A percentile compares a stretch with the other conserved stretches of the same genome.
These are phyloP conservation scores for Cryphonectria carpinicola DNA, from an alignment of 2,329 filamentous ascomycete genomes.

Conservation along the genomic window DNA sequence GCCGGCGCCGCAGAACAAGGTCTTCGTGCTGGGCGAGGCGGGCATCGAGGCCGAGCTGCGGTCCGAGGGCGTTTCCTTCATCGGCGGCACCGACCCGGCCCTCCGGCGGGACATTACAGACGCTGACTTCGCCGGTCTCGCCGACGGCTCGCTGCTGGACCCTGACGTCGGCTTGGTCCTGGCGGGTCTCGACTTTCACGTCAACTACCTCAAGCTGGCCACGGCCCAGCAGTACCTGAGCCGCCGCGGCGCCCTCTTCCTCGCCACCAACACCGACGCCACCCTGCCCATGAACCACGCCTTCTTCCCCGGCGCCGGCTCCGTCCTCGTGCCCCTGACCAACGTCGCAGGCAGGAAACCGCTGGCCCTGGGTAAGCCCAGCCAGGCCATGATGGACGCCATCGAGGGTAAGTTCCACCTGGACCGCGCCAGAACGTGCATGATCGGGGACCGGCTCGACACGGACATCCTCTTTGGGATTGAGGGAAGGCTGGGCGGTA, in stretches of 20 bases:
- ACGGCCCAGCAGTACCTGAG: conserved; percentile 85
- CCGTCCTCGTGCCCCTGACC: conserved; percentile 75
- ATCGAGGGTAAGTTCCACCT: conserved; percentile 95
- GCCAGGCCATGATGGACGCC: conserved; percentile 99
- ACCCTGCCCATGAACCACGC: conserved; percentile 81
- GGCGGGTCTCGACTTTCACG: conserved; percentile 87
- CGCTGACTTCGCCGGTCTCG: conserved; percentile 79
- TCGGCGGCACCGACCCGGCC: conserved; percentile 83
- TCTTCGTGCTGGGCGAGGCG: conserved; percentile 88
- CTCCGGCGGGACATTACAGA: conserved; percentile 78
- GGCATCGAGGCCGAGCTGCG: conserved; percentile 89
- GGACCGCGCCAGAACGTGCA: conserved; percentile 82
- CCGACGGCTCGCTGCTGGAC: conserved; percentile 76
- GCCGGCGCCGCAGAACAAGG: conserved; percentile 80
- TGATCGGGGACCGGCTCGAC: conserved; percentile 92
- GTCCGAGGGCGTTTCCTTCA: conserved; percentile 76
- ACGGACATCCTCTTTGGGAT: conserved; percentile 97
- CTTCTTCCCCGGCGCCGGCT: conserved; percentile 91
- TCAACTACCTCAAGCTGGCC: conserved; percentile 92
- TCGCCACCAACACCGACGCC: conserved; percentile 92
- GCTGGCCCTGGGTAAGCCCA: conserved; percentile 86
- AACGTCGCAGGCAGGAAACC: conserved; percentile 74
- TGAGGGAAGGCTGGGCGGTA: conserved; percentile 87
- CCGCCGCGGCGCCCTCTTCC: conserved; percentile 80
- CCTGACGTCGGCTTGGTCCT: conserved; percentile 89